phyloP scores from a whole-genome alignment of 2,329 filamentous ascomycete genomes.

The Diaporthe citriasiana region DNA sequence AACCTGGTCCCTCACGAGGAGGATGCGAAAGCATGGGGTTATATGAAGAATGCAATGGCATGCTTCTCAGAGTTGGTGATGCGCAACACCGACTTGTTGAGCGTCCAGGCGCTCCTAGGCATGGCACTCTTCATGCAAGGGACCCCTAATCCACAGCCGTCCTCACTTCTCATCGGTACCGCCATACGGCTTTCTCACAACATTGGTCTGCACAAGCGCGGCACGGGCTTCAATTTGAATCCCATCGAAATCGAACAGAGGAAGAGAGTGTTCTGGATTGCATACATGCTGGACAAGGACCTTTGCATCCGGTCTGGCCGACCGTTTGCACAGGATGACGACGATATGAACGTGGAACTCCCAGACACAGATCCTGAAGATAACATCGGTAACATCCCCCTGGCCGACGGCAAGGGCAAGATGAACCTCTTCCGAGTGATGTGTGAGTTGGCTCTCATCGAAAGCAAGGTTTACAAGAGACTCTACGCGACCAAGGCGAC shows the following conservation, averaged over 20 bases:
- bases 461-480: constrained; percentile 93
- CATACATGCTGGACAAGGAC: constrained; percentile 76
- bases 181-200: constrained; percentile 93
- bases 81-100: constrained; percentile 94
- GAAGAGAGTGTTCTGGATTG: constrained; percentile 76
- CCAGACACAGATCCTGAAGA: constrained; percentile 92
- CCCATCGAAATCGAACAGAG: constrained; percentile 93
- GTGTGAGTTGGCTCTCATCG: constrained; percentile 91
- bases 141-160: constrained; percentile 95
- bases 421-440: constrained; percentile 95
- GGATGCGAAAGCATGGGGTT: constrained; percentile 94
- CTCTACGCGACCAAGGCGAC: constrained; percentile 94
- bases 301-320: constrained; percentile 71
- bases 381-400: constrained; percentile 93
- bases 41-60: constrained; percentile 96
- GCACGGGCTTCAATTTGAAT: constrained; percentile 93
- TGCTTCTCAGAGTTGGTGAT: constrained; percentile 94
- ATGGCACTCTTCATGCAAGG: constrained; percentile 97
- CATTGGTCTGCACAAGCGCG: constrained; percentile 94
- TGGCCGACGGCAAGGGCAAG: constrained; percentile 89
- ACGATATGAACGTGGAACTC: constrained; percentile 93
- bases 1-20: constrained; percentile 91
- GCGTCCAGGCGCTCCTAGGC: constrained; percentile 92
- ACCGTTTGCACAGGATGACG: constrained; percentile 73
- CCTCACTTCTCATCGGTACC: constrained; percentile 90